Base-by-base conservation (phyloP, 2,329 filamentous ascomycete genomes). In the Paecilomyces formosus region DNA sequence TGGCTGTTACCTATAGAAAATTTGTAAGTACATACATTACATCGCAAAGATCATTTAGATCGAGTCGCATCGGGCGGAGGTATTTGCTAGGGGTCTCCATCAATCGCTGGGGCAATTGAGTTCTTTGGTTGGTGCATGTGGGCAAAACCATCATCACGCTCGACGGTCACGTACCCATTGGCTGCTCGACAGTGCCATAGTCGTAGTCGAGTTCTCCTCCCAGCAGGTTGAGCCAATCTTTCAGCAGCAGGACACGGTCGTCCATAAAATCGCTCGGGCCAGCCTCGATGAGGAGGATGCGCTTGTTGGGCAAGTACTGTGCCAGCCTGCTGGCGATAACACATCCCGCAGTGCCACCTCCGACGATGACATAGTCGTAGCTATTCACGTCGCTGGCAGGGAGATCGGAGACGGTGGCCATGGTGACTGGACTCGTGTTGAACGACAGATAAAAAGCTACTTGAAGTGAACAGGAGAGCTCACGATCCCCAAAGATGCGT, bases 151-250 rank as follows among this genome's bases (percentile, higher is more conserved):
- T 31, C 3, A 24, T 54, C 53, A 26, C 8, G 22, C n/a, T 8
- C 13, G 13, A 24, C 18, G 18, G 39, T 45, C 39, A 54, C 74
- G 68, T 77, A 83, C 82, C 83, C 78, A 85, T 94, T 63, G 91
- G 91, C 79, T 96, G 92, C 77, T 95, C 90, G 54, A 87, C 90
- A 33, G 91, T 96, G 68, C 85, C 85, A 76, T 96, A 96, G 76
- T 96, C 91, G 75, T 93, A 96, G 78, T 96, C 92, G 61, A 96
- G 83, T 70, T 96, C 86, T 69, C 90, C 90, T 63, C 92, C 92
- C 28, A 96, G 85, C 55, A 96, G 81, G 63, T 82, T 85, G 63
- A 96, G 81, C 92, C 92, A 96, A 76, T 95, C 87, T 70, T 91
- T 91, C 65, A 96, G 82, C 67, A 93, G 86, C 55, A 96, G 82